These are phyloP conservation scores for Trichoderma gracile DNA, from an alignment of 2,329 filamentous ascomycete species.

Conservation along the genomic window DNA sequence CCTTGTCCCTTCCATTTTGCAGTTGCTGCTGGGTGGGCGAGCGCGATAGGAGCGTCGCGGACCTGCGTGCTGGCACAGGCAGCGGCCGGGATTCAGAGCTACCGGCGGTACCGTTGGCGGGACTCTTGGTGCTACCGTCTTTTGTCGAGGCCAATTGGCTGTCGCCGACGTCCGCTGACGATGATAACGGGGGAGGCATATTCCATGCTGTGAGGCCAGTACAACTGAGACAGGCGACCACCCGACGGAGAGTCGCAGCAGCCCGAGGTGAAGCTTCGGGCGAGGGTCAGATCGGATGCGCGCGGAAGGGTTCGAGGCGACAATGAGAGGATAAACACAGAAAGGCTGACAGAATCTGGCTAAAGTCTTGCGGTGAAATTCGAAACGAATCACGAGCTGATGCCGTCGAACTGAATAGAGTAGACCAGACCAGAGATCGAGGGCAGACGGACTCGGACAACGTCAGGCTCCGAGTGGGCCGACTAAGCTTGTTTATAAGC, in stretches of 20 bases:
- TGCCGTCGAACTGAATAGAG: neutral
- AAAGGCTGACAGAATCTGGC: slow-evolving; percentile 1
- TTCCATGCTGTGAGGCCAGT: slow-evolving; percentile 39
- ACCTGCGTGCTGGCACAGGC: slow-evolving; percentile 26
- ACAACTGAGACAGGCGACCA: neutral
- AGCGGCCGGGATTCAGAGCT: slow-evolving; percentile 34
- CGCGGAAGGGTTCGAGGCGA: neutral
- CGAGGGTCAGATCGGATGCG: neutral
- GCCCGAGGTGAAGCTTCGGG: slow-evolving; percentile 7
- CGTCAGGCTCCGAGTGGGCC: slow-evolving; percentile 22
- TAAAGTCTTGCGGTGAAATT: neutral
- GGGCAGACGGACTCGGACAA: slow-evolving; percentile 19
- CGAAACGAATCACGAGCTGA: slow-evolving; percentile 17
- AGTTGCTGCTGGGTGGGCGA: slow-evolving; percentile 66
- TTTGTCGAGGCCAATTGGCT: slow-evolving; percentile 33
- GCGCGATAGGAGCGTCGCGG: slow-evolving; percentile 44
- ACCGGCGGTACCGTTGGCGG: slow-evolving; percentile 33
- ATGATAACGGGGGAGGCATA: slow-evolving; percentile 38
- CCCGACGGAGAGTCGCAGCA: slow-evolving; percentile 18
- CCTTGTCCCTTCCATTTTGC: slow-evolving; percentile 40
- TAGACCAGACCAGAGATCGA: neutral
- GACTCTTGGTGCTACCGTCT: slow-evolving; percentile 33
- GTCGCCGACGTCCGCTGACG: slow-evolving; percentile 34
- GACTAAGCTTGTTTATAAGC: slow-evolving; percentile 23
- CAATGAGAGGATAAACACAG: neutral